These are phyloP conservation scores for Backusella tuberculispora DNA, from an alignment of 192 early-diverging fungal species.

Conservation along the genomic window DNA sequence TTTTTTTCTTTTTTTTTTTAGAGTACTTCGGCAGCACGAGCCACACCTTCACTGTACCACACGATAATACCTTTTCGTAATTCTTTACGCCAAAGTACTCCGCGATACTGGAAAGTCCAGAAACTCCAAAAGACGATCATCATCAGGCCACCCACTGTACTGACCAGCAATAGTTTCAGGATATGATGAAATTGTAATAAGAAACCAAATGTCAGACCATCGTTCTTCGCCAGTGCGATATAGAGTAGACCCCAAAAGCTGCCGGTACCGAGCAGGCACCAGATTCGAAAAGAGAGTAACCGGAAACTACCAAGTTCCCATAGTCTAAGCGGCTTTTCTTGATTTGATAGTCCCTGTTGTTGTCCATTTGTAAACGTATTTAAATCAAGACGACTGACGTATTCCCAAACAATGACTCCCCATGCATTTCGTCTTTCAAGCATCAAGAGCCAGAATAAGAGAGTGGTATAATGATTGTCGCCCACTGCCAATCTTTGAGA, in stretches of 20 bases:
- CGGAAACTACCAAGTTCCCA: slow-evolving; percentile 29
- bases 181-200: slow-evolving; percentile 35
- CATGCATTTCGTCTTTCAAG: slow-evolving; percentile 55
- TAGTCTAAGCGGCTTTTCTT: neutral
- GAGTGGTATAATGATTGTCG: slow-evolving; percentile 41
- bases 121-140: slow-evolving; percentile 59
- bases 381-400: slow-evolving; percentile 49
- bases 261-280: slow-evolving; percentile 55
- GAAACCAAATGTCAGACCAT: slow-evolving; percentile 31
- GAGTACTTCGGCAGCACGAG: slow-evolving; percentile 30
- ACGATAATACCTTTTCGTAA: slow-evolving; percentile 56
- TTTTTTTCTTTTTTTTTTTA: neutral
- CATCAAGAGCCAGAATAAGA: slow-evolving; percentile 50
- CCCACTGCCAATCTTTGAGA: slow-evolving; percentile 45
- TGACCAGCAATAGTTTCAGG: slow-evolving; percentile 45
- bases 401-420: slow-evolving; percentile 61
- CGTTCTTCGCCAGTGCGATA: slow-evolving; percentile 36
- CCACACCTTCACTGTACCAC: slow-evolving; percentile 45
- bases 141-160: slow-evolving; percentile 48
- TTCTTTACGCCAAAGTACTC: slow-evolving; percentile 57
- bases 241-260: slow-evolving; percentile 53
- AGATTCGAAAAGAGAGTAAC: slow-evolving; percentile 43
- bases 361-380: neutral
- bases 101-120: slow-evolving; percentile 61
- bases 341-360: neutral